A percentile compares a stretch with the other conserved stretches of the same genome.
Evolutionary conservation across 768 basidiomycete species (phyloP).

Genomic region (Lactarius sanguifluus): DNA sequence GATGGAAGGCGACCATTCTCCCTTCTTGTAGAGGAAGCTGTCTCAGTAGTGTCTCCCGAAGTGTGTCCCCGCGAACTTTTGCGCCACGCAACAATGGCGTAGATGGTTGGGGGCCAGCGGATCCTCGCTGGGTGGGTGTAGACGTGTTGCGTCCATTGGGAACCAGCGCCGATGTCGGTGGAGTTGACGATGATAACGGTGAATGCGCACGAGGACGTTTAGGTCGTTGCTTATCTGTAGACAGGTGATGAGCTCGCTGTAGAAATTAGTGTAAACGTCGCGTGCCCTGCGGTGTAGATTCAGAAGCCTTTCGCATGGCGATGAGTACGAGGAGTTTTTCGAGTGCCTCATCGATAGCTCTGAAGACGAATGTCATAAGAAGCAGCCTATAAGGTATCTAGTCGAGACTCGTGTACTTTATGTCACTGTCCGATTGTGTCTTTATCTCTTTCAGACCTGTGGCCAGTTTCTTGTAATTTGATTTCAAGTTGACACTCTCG

Average conservation of each 20-base stretch:
- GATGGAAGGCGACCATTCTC: conserved; percentile 81
- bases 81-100: conserved; percentile 62
- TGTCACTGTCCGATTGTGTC: conserved; percentile 57
- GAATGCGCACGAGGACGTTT: conserved; percentile 75
- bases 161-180: conserved; percentile 33
- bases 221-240: conserved; percentile 50
- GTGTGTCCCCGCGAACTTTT: conserved; percentile 62
- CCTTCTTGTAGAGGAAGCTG: conserved; percentile 71
- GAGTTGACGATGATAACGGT: conserved; percentile 54
- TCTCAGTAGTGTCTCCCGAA: conserved; percentile 52
- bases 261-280: conserved; percentile 9
- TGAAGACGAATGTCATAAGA: conserved; percentile 35
- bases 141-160: conserved; percentile 48
- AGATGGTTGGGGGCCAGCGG: conserved; percentile 54
- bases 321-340: conserved; percentile 70
- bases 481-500: conserved; percentile 51
- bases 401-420: conserved; percentile 45
- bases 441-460: conserved; percentile 65
- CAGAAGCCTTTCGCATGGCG: conserved; percentile 70
- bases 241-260: not conserved
- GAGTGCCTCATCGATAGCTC: conserved; percentile 69
- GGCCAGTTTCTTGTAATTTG: conserved; percentile 59
- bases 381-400: conserved; percentile 15
- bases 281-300: conserved; percentile 48
- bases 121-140: conserved; percentile 56